Evolutionary conservation across 768 basidiomycete species (phyloP), one percentile per base, ranked within the genome.

Genomic region (Serendipita indica): DNA sequence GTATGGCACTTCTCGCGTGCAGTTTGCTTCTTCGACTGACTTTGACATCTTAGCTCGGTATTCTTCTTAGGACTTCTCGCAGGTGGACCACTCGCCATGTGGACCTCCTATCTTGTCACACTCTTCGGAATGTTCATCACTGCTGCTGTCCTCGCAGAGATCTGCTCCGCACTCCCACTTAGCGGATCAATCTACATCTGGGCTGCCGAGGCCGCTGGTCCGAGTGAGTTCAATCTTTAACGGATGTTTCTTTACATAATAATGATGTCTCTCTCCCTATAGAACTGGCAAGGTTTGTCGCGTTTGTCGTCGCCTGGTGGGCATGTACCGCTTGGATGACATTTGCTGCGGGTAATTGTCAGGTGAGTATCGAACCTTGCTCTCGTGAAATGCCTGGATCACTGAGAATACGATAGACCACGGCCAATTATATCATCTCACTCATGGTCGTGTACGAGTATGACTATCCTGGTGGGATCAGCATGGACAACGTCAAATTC

Each of bases 291-390:
- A 77, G 91, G 33, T 85, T 93, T 70, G 79, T 89, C 63, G 90
- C 89, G 0, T 90, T 92, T 71, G 69, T 89, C 59, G 90, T 92
- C 14, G 90, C 90, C 30, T 94, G 87, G 86, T 94, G 90, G 90
- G 76, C 87, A 13, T 84, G 83, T 60, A 91, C 89, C 1, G 91
- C 90, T n/a, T 94, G 91, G 91, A 90, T 90, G 79, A 93, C 91
- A 0, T 94, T 92, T 64, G 77, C 82, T 37, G 91, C 91, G 6
- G 80, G 85, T 27, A 92, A 89, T 66, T 89, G 86, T 60, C 89
- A 91, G 73, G 90, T 84, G 43, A 33, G 77, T 61, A 3, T 20
- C 12, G 12, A 5, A 3, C 27, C 13, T 0, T 46, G 49, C 41
- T 25, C 28, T 60, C 3, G 34, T 22, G 14, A 3, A 28, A 18